phyloP scores from a whole-genome alignment of 164 flowering plant genomes.

The Umbellularia californica region DNA sequence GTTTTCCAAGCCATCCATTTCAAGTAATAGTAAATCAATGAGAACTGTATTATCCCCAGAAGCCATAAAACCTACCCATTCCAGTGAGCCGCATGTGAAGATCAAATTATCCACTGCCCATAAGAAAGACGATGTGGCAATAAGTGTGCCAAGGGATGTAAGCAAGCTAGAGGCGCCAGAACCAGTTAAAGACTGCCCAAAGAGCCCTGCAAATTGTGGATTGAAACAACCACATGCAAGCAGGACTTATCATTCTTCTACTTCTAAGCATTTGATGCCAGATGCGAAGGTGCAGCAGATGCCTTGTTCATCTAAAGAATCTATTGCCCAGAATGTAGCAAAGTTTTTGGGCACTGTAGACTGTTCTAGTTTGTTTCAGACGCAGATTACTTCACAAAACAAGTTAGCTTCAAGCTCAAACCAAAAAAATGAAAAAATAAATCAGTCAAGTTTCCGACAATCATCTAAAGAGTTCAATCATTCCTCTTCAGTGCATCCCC shows the following conservation, averaged over 20 bases:
- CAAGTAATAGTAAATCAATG: conserved; percentile 24
- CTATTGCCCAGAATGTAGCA: conserved; percentile 23
- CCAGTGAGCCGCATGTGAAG: conserved; percentile 27
- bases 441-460: conserved; percentile 13
- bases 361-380: conserved; percentile 27
- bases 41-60: conserved; percentile 13
- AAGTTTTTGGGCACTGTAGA: conserved; percentile 34
- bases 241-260: conserved; percentile 32
- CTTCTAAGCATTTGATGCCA: conserved; percentile 30
- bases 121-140: conserved; percentile 35
- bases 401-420: conserved; percentile 37
- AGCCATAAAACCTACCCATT: conserved; percentile 25
- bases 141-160: conserved; percentile 30
- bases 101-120: conserved; percentile 22
- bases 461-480: conserved; percentile 40
- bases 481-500: conserved; percentile 29
- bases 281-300: conserved; percentile 47
- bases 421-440: conserved; percentile 49
- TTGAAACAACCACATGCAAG: conserved; percentile 39
- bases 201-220: conserved; percentile 30
- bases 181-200: conserved; percentile 39
- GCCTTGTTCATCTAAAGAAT: conserved; percentile 36
- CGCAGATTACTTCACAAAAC: conserved; percentile 38
- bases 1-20: conserved; percentile 30
- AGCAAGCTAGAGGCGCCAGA: conserved; percentile 32